Conservation (phyloP, 371 early-diverging fungal genomes). For the Mortierella sp. region DNA sequence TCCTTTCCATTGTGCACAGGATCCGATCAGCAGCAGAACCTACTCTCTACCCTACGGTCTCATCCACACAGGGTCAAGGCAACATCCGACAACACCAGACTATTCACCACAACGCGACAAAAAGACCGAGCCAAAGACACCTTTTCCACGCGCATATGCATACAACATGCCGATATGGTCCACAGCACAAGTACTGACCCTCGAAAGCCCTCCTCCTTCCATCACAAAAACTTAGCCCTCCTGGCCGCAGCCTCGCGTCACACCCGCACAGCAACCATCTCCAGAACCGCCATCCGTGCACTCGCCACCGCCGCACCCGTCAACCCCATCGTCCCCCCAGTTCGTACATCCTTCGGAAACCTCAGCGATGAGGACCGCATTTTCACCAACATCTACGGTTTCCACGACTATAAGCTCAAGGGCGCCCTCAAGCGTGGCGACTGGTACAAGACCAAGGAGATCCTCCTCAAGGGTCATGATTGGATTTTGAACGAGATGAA, state of each 20-base stretch:
- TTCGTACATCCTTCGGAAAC: conserved; percentile 74
- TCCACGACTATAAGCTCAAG: conserved; percentile 90
- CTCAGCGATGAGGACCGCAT: conserved; percentile 95
- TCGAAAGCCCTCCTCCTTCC: no score
- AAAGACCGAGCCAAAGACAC: not conserved
- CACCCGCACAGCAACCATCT: conserved; percentile 7
- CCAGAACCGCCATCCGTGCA: conserved; percentile 38
- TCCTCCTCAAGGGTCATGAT: conserved; percentile 94
- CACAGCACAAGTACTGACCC: not conserved
- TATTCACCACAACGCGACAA: not conserved
- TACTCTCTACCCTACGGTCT: not conserved
- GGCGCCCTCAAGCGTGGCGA: conserved; percentile 96
- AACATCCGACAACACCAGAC: not conserved
- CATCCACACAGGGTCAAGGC: not conserved
- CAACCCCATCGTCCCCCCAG: conserved; percentile 59
- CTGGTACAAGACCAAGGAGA: conserved; percentile 99
- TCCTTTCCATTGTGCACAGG: not conserved
- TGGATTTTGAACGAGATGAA: conserved; percentile 99
- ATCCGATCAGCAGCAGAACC: not conserved
- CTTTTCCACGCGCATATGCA: not conserved
- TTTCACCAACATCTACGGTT: conserved; percentile 96
- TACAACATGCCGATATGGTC: not conserved
- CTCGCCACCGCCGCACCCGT: conserved; percentile 48
- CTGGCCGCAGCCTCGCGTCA: conserved; percentile 46
- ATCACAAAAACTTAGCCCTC: conserved; percentile 14